Evolutionary conservation across 495 filamentous ascomycete genomes (phyloP).

Genomic region (Xylaria scruposa): DNA sequence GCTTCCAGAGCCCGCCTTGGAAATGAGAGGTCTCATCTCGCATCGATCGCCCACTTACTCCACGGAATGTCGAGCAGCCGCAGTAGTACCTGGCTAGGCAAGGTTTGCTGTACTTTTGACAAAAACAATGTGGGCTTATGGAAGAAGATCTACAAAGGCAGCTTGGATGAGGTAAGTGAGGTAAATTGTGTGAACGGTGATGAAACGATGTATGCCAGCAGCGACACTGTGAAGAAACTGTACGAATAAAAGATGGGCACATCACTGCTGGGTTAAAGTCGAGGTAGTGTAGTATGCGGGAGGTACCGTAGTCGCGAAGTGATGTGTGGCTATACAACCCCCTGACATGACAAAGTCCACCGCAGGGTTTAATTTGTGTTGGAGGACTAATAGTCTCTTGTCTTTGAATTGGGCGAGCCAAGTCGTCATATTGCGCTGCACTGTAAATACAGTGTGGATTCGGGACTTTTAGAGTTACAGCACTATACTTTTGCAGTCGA

Average conservation of each 20-base stretch:
- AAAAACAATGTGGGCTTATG: slow-evolving; percentile 14
- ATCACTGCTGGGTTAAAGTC: slow-evolving; percentile 9
- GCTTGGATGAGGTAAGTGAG: slow-evolving; percentile 9
- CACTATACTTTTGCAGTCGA: neutral
- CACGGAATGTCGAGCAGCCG: neutral
- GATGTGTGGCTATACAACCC: slow-evolving; percentile 19
- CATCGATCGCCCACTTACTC: slow-evolving; percentile 6
- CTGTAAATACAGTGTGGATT: slow-evolving; percentile 16
- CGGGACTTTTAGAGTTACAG: neutral
- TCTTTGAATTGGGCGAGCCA: neutral
- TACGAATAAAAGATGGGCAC: slow-evolving; percentile 3
- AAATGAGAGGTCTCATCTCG: slow-evolving; percentile 10
- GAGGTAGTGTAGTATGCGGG: slow-evolving; percentile 1
- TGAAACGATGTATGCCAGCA: neutral
- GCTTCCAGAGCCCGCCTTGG: neutral
- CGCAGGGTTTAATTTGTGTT: slow-evolving; percentile 32
- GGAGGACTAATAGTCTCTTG: slow-evolving; percentile 8
- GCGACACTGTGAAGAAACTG: slow-evolving; percentile 4
- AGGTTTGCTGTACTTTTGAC: slow-evolving; percentile 27
- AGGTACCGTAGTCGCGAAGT: slow-evolving; percentile 3
- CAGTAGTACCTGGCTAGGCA: neutral
- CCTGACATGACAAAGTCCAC: slow-evolving; percentile 28
- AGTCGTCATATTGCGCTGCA: slow-evolving; percentile 6
- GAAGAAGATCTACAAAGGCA: slow-evolving; percentile 20
- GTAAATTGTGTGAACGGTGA: slow-evolving; percentile 14